phyloP scores from a whole-genome alignment of 2,329 filamentous ascomycete species.

The Epichloe amarillans region DNA sequence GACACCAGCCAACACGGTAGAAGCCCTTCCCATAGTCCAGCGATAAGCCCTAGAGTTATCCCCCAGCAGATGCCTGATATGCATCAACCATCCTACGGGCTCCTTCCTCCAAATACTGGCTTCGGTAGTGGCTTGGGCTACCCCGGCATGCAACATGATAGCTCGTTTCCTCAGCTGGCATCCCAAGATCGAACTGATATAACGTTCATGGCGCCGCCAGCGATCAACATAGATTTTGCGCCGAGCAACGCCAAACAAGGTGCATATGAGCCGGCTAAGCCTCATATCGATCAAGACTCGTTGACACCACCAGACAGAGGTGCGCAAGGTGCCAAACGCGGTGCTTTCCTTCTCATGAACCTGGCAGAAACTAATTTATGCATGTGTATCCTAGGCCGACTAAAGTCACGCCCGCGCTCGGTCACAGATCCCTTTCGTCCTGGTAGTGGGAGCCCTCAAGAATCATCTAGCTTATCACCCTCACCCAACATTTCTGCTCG shows the following conservation, averaged over 20 bases:
- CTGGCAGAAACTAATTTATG: background rate
- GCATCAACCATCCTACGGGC: slow-evolving; percentile 31
- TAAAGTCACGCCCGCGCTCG: slow-evolving; percentile 36
- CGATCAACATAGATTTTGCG: slow-evolving; percentile 88
- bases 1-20: slow-evolving; percentile 62
- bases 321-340: slow-evolving; percentile 21
- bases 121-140: slow-evolving; percentile 20
- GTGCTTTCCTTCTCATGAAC: background rate
- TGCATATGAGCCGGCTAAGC: slow-evolving; percentile 38
- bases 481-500: slow-evolving; percentile 31
- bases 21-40: slow-evolving; percentile 65
- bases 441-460: slow-evolving; percentile 27
- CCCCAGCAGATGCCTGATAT: slow-evolving; percentile 43
- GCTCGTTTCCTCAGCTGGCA: slow-evolving; percentile 40
- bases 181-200: slow-evolving; percentile 42
- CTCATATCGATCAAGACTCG: slow-evolving; percentile 59
- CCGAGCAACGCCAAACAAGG: slow-evolving; percentile 46
- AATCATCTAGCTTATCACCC: slow-evolving; percentile 34
- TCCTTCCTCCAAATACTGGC: slow-evolving; percentile 26
- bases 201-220: slow-evolving; percentile 75
- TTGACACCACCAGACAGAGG: slow-evolving; percentile 68
- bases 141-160: slow-evolving; percentile 26
- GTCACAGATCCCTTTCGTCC: slow-evolving; percentile 48
- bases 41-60: slow-evolving; percentile 48
- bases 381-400: slow-evolving; percentile 25